These are phyloP conservation scores for Metschnikowia arizonensis DNA, from an alignment of 805 yeast genomes.

Conservation along the genomic window DNA sequence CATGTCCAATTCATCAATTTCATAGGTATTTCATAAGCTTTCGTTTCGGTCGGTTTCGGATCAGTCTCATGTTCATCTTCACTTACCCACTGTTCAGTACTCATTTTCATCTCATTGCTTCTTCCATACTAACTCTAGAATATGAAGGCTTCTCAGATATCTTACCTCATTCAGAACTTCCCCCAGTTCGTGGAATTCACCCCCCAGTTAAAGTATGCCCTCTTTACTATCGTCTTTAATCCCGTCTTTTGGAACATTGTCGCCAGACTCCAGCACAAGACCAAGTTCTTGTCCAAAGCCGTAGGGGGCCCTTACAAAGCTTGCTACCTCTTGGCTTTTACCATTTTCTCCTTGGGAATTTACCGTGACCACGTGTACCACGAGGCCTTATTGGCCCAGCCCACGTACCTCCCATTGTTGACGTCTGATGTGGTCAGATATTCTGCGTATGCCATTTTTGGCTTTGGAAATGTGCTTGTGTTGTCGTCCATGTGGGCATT, in stretches of 20 bases:
- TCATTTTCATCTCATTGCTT: no score
- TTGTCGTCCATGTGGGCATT: conserved; percentile 82
- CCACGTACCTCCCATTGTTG: conserved; percentile 53
- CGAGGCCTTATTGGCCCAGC: conserved; percentile 67
- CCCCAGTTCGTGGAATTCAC: conserved; percentile 14
- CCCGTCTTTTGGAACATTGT: conserved; percentile 94
- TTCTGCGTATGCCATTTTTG: conserved; percentile 55
- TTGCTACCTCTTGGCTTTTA: conserved; percentile 77
- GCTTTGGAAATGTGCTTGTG: conserved; percentile 75
- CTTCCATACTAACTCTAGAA: conserved; percentile 5
- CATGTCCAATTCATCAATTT: no score
- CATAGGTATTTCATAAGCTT: no score
- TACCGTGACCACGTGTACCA: conserved; percentile 74
- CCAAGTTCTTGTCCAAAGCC: conserved; percentile 69
- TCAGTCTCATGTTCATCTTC: no score
- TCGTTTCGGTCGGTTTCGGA: no score
- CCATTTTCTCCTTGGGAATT: conserved; percentile 83
- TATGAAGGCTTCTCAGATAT: conserved; percentile 14
- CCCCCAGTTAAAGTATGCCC: conserved; percentile 31
- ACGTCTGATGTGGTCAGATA: conserved; percentile 35
- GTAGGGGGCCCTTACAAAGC: conserved; percentile 68
- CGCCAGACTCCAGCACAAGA: conserved; percentile 81
- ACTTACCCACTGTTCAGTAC: no score
- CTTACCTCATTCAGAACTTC: conserved; percentile 13
- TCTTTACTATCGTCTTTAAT: conserved; percentile 76